Evolutionary conservation across 495 filamentous ascomycete genomes (phyloP), one percentile per base, ranked within the genome.

Genomic region (Penicillium canescens): DNA sequence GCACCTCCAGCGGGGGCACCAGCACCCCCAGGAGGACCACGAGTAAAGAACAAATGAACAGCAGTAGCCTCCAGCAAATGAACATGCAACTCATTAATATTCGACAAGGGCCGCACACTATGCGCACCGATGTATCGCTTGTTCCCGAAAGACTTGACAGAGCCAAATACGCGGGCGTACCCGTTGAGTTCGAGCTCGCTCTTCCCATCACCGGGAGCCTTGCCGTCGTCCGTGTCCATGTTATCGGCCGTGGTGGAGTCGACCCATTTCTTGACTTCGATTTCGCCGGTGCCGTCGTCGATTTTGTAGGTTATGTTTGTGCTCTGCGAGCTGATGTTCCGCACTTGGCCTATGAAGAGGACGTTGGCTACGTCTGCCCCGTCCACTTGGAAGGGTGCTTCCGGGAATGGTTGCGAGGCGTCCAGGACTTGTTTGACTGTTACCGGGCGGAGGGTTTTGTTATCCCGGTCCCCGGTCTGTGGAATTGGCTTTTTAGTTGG

Each of bases 341-440:
- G 89, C 36, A 98, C 86, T 75, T 96, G 92, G 31, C 90, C 95
- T 58, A 97, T 82, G 62, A 97, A 84, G 23, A 87, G 91, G 50
- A 97, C 76, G 73, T 51, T 65, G 43, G 56, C 60, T 37, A 87
- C 72, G 60, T 88, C 86, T 26, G 78, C 68, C 52, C 82, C 83
- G 73, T 98, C 94, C 60, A 98, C 84, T 43, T 83, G 84, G 78
- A 90, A 90, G 23, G 83, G 81, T 42, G 85, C 83, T 52, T 88
- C 88, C 6, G 87, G 82, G 71, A 88, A 86, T 10, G 86, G 76
- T 62, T 89, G 86, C 52, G 82, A 75, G 46, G 89, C 87, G 68
- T 96, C 90, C 61, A 91, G 74, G 39, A 96, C 78, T 74, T 98
- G 94, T 68, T 96, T 96, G 66, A 97, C 89, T 38, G 94, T 98